A percentile compares a stretch with the other conserved stretches of the same genome.
Evolutionary conservation across 495 filamentous ascomycete species (phyloP).

Genomic region (Penicillium angulare): DNA sequence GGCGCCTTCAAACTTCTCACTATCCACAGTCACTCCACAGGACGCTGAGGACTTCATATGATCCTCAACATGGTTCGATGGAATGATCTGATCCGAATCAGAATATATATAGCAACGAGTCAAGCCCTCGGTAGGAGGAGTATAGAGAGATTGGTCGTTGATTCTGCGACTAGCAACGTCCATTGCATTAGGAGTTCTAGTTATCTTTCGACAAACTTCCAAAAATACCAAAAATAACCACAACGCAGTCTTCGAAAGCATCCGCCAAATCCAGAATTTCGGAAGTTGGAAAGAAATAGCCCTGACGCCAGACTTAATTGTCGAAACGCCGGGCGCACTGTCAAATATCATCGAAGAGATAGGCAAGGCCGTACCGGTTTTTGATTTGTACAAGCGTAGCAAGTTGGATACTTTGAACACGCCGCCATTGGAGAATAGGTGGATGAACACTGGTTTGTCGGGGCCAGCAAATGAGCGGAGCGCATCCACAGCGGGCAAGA

Average conservation of each 20-base stretch:
- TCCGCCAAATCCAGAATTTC: conserved; percentile 28
- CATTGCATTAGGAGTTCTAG: conserved; percentile 23
- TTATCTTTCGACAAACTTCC: conserved; percentile 12
- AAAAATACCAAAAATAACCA: conserved; percentile 21
- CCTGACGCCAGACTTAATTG: conserved; percentile 20
- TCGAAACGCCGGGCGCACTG: conserved; percentile 42
- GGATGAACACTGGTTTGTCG: conserved; percentile 33
- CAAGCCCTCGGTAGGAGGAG: conserved; percentile 12
- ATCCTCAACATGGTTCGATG: conserved; percentile 37
- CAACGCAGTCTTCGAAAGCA: conserved; percentile 26
- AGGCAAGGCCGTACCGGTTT: conserved; percentile 30
- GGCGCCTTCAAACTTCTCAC: conserved; percentile 39
- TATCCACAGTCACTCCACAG: conserved; percentile 32
- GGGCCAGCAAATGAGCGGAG: conserved; percentile 23
- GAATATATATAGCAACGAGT: conserved; percentile 48
- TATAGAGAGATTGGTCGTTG: conserved; percentile 31
- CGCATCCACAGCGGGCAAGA: conserved; percentile 37
- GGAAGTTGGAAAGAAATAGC: conserved; percentile 40
- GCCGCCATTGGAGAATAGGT: conserved; percentile 48
- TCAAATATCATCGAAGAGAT: conserved; percentile 40
- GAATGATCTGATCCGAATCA: conserved; percentile 41
- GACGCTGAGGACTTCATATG: conserved; percentile 40
- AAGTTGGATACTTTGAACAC: conserved; percentile 30
- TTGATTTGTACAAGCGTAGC: conserved; percentile 30
- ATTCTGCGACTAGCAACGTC: conserved; percentile 25